These are phyloP conservation scores for Plasmodium vinckei DNA, from an alignment of 169 alveolate species.

Conservation along the genomic window DNA sequence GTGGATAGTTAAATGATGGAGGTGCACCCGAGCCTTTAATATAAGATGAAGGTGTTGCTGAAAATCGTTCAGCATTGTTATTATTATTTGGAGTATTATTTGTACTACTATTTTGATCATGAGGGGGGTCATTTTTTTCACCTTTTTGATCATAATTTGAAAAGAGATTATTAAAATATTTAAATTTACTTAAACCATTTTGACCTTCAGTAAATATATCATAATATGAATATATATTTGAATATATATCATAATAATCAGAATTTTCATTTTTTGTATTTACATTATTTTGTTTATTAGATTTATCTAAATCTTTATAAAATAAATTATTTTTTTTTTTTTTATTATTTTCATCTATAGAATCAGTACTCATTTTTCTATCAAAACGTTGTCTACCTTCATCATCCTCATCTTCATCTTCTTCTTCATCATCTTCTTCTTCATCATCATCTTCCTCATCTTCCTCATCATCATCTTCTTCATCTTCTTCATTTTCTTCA, in stretches of 20 bases:
- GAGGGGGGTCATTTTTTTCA: slow-evolving; percentile 23
- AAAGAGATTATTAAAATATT: slow-evolving; percentile 68
- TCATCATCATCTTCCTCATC: not conserved
- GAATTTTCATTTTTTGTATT: slow-evolving; percentile 62
- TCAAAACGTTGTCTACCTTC: not conserved
- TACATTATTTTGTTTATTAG: slow-evolving; percentile 45
- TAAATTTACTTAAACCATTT: slow-evolving; percentile 53
- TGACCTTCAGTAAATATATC: slow-evolving; percentile 74
- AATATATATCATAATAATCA: slow-evolving; percentile 71
- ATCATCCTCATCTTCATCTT: not conserved
- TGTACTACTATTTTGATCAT: not conserved
- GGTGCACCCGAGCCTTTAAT: too few relatives aligned
- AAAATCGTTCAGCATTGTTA: not conserved
- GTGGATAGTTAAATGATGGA: too few relatives aligned
- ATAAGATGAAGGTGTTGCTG: not conserved
- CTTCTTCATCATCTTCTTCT: not conserved
- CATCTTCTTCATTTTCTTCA: slow-evolving; percentile 14
- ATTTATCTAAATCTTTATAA: slow-evolving; percentile 23
- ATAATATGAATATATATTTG: slow-evolving; percentile 67
- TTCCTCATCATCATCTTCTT: slow-evolving; percentile 12
- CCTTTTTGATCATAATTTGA: slow-evolving; percentile 53
- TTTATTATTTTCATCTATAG: slow-evolving; percentile 19
- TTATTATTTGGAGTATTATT: not conserved
- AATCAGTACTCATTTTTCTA: slow-evolving; percentile 22
- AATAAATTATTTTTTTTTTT: slow-evolving; percentile 15